These are phyloP conservation scores for Medicago arabica DNA, from an alignment of 306 rosid genomes.

Conservation along the genomic window DNA sequence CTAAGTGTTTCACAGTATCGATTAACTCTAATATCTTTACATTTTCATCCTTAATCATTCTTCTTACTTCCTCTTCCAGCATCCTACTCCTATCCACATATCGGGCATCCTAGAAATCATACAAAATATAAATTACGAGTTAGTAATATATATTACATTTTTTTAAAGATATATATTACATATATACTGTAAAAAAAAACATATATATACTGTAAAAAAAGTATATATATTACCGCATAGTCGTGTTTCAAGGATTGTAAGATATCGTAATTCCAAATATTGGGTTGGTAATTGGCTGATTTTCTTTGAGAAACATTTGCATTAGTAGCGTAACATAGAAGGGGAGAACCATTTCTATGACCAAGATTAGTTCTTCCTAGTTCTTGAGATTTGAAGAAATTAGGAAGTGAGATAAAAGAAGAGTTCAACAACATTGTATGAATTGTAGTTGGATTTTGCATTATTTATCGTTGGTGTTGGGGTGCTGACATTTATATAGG, in stretches of 20 bases:
- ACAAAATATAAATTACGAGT: neutral
- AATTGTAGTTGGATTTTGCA: neutral
- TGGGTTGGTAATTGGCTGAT: conserved; percentile 58
- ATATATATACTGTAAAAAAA: too few species aligned
- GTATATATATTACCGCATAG: conserved; percentile 30
- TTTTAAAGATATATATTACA: too few species aligned
- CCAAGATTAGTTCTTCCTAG: neutral
- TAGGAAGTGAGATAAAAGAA: neutral
- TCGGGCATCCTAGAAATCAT: conserved; percentile 27
- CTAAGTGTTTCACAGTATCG: conserved; percentile 48
- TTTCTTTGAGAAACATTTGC: conserved; percentile 33
- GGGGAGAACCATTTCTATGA: neutral
- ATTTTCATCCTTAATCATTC: conserved; percentile 47
- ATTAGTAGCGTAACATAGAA: conserved; percentile 33
- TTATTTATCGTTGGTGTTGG: too few species aligned
- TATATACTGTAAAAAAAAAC: too few species aligned
- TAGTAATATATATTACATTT: neutral
- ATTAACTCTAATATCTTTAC: conserved; percentile 41
- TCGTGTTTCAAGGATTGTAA: conserved; percentile 54
- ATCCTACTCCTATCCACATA: conserved; percentile 22
- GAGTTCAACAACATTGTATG: neutral
- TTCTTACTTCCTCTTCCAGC: conserved; percentile 45
- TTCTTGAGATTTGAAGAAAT: conserved; percentile 1
- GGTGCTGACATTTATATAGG: neutral
- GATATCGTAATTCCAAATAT: conserved; percentile 53